Evolutionary conservation across 2,329 filamentous ascomycete species (phyloP).

Genomic region (Emydomyces testavorans): DNA sequence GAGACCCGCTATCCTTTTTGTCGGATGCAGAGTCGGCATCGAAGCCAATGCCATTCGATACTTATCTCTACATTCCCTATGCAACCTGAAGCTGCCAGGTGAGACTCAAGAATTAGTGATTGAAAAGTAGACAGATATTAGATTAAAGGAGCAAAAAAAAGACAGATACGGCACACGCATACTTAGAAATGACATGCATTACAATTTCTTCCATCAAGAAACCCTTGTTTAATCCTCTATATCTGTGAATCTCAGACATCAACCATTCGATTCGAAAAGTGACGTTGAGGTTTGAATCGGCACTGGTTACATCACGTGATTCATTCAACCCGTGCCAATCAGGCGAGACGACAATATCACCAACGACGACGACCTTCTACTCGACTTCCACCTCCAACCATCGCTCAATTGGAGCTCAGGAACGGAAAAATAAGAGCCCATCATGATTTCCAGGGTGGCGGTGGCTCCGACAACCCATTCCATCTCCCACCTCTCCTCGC

Average conservation of each 20-base stretch:
- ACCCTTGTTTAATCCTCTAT: no score
- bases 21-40: conserved; percentile 10
- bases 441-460: conserved; percentile 36
- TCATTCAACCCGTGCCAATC: conserved; percentile 21
- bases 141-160: no score
- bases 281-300: not conserved
- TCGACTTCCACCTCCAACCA: conserved; percentile 14
- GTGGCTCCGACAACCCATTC: conserved; percentile 35
- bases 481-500: conserved; percentile 32
- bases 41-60: conserved; percentile 13
- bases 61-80: conserved; percentile 30
- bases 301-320: conserved; percentile 25
- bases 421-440: conserved; percentile 18
- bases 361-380: conserved; percentile 15
- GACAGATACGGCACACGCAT: not conserved
- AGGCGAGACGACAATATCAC: conserved; percentile 33
- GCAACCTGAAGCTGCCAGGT: no score
- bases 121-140: no score
- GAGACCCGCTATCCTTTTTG: conserved; percentile 27
- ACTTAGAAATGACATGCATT: not conserved
- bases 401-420: conserved; percentile 27
- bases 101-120: no score
- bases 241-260: no score
- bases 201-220: no score
- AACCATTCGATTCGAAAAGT: no score